A percentile compares a stretch with the other conserved stretches of the same genome.
phyloP scores from a whole-genome alignment of 139 green algal species.

The Picochlorum sp. region DNA sequence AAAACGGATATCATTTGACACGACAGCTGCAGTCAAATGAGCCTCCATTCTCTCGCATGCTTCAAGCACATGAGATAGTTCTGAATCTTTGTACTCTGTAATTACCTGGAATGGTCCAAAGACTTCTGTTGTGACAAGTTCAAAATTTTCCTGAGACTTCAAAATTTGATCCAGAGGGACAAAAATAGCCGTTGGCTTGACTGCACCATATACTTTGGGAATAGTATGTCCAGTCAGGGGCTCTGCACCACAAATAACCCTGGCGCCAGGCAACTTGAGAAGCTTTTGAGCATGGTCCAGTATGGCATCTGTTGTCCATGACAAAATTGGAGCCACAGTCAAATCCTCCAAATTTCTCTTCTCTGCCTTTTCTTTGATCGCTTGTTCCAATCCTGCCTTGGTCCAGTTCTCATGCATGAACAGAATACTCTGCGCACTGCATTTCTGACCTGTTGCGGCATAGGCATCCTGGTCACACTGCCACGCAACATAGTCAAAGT shows the following conservation, averaged over 20 bases:
- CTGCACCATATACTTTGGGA: constrained; percentile 79
- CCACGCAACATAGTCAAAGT: constrained; percentile 87
- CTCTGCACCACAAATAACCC: constrained; percentile 78
- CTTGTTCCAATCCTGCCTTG: constrained; percentile 55
- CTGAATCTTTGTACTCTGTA: constrained; percentile 67
- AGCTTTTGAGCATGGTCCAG: constrained; percentile 67
- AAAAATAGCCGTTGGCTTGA: constrained; percentile 91
- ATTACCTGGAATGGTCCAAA: constrained; percentile 95
- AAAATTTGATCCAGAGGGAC: constrained; percentile 77
- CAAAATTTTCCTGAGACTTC: constrained; percentile 48
- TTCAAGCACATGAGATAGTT: constrained; percentile 75
- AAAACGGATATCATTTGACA: constrained; percentile 57
- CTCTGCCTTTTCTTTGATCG: constrained; percentile 46
- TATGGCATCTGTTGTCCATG: constrained; percentile 78
- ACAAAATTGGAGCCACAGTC: constrained; percentile 88
- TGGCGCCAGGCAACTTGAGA: constrained; percentile 67
- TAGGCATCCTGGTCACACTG: constrained; percentile 95
- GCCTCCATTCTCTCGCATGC: constrained; percentile 77
- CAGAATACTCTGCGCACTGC: constrained; percentile 91
- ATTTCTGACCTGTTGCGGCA: constrained; percentile 93
- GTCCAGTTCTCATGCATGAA: constrained; percentile 79
- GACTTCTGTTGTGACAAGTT: constrained; percentile 81
- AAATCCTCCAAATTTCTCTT: constrained; percentile 70
- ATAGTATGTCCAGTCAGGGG: constrained; percentile 77
- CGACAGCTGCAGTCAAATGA: constrained; percentile 86